Evolutionary conservation across 106 monocot species (phyloP), one percentile per base, ranked within the genome.

Genomic region (Phalaenopsis equestris): DNA sequence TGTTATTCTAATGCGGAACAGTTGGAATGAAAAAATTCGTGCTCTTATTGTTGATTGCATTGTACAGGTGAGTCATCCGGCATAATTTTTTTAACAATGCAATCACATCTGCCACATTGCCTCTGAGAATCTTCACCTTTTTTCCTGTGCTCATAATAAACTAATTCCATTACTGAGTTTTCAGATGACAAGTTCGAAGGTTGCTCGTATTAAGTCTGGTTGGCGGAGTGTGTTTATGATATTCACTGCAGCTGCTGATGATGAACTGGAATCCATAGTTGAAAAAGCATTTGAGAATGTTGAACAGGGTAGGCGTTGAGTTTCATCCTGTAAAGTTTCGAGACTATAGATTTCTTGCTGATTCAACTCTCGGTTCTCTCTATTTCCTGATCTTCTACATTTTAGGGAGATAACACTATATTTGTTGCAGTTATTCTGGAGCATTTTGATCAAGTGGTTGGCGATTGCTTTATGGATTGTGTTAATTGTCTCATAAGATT

Each of bases 151-250:
- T 46, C 14, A n/a, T 49, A 72, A 17, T 46, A 56, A 78, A 67
- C 12, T 55, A 43, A 21, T 84, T 42, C 17, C 61, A 39, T 19
- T 46, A 8, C 16, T 81, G 73, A 43, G 43, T 38, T 76, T 82
- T 72, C 85, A 99, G 94, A 89, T 99, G 95, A 95, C 93, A 80
- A 95, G 87, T 79, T 95, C 95, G 43, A 95, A 95, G 68, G 99
- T 95, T 78, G 89, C 95, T 80, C 95, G 90, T 73, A 95, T 99
- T 72, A 99, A 99, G 84, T 99, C 99, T 73, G 99, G 99, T 48
- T 99, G 99, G 99, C 88, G 87, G 79, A 93, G 99, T 80, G 99
- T 99, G 14, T 99, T 95, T 90, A 99, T 99, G 99, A 93, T 98
- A 24, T 98, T 98, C 77, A 94, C 98, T 57, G 94, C 98, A 58